Percentiles rank a stretch among this genome's conserved stretches.
Conservation (phyloP, 2,329 filamentous ascomycete species). For the Pochonia chlamydosporia region DNA sequence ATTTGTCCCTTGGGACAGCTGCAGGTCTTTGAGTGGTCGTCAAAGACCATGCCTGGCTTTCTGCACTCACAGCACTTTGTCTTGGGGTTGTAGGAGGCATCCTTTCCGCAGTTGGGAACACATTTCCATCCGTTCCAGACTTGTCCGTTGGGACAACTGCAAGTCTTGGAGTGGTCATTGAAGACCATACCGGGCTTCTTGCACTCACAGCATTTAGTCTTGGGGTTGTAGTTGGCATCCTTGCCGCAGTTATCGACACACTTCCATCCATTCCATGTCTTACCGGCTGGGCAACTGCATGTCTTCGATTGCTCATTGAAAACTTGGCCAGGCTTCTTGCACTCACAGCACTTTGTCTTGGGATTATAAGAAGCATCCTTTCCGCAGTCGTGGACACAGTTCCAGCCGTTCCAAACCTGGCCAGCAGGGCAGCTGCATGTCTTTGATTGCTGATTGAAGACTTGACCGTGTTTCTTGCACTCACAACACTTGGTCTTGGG, state of each 20-base stretch:
- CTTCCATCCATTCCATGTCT: background rate
- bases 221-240: background rate
- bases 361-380: slow-evolving; percentile 5
- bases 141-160: slow-evolving; percentile 1
- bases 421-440: slow-evolving; percentile 4
- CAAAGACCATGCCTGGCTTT: background rate
- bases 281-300: background rate
- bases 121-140: slow-evolving; percentile 5
- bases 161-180: slow-evolving; percentile 3
- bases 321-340: slow-evolving; percentile 1
- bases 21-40: background rate
- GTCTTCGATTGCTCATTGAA: background rate
- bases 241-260: slow-evolving; percentile 6
- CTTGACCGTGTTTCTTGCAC: slow-evolving; percentile 1
- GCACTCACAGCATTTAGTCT: slow-evolving; percentile 5
- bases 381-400: slow-evolving; percentile 7
- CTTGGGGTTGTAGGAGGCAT: slow-evolving; percentile 1
- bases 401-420: slow-evolving; percentile 2
- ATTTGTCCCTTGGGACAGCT: background rate
- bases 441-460: slow-evolving; percentile 3
- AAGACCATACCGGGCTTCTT: background rate
- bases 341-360: background rate
- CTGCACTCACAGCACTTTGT: slow-evolving; percentile 2
- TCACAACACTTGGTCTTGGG: slow-evolving; percentile 1
- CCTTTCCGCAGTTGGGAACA: slow-evolving; percentile 8